Base-by-base conservation (phyloP, 2,329 filamentous ascomycete species). In the Didymella pinodella region DNA sequence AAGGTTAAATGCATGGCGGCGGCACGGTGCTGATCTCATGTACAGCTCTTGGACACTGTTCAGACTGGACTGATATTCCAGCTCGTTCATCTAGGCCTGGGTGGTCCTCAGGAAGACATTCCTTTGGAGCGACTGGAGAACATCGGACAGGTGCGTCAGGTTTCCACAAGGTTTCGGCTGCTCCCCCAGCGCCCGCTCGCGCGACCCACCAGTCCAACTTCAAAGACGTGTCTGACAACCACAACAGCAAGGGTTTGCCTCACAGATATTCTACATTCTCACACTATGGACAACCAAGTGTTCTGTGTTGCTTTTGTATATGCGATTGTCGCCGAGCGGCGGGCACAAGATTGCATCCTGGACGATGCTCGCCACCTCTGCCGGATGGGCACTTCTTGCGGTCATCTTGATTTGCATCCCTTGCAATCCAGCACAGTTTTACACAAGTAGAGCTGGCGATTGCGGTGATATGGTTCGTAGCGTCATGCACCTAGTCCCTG, bases 241-340 rank as follows among this genome's bases (percentile, higher is more conserved):
- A 38, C 18, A 41, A 43, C 60, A 75, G 72, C 63, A 66, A 64
- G 71, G 69, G 22, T 70, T 75, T 36, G 69, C 64, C 3, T 64
- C 71, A 4, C 70, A 74, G 28, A 66, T 73, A n/a, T 60, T 75
- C 14, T 74, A 74, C 54, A 57, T 72, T 7, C 58, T 69, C 18
- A 71, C 70, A 3, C 41, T 75, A 32, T 60, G 70, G 18, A 59
- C 70, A 2, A 72, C 73, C 7, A 75, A 75, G 50, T 55, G 58
- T 22, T 72, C 71, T 1, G 65, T 74, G 2, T 40, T 74, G 4
- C 64, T 70, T 10, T 56, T 75, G 1, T 74, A 75, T 46, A 58
- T 74, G 36, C 69, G 73, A 10, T 57, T 75, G 7, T 71, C 71
- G 1, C 68, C 71, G 0, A 59, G 63, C 5, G 63, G 61, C 20